These are phyloP conservation scores for Quercus rubra DNA, from an alignment of 306 rosid genomes.

Conservation along the genomic window DNA sequence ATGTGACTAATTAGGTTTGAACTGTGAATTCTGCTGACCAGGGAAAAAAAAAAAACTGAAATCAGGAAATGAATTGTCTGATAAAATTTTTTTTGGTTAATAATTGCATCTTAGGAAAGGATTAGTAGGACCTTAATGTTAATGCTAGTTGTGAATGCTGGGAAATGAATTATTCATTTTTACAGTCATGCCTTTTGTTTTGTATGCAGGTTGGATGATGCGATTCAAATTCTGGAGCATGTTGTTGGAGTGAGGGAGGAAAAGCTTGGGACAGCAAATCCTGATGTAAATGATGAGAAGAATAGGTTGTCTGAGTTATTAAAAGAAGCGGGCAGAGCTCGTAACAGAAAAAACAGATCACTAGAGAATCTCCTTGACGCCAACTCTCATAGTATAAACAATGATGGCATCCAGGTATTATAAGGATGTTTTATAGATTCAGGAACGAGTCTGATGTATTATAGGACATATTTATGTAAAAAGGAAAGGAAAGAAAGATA, in stretches of 20 bases:
- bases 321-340: constrained; percentile 84
- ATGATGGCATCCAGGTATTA: constrained; percentile 28
- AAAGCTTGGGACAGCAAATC: constrained; percentile 91
- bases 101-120: background rate
- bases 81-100: background rate
- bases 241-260: constrained; percentile 77
- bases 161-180: background rate
- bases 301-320: constrained; percentile 76
- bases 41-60: background rate
- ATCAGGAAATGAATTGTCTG: background rate
- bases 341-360: constrained; percentile 61
- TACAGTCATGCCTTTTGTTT: background rate
- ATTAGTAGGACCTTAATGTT: background rate
- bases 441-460: constrained; percentile 11
- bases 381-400: constrained; percentile 25
- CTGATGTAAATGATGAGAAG: constrained; percentile 89
- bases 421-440: constrained; percentile 11
- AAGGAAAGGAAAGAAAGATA: constrained; percentile 1
- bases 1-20: background rate
- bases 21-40: background rate
- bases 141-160: background rate
- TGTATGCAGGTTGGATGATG: constrained; percentile 75
- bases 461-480: constrained; percentile 22
- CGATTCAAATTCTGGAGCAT: constrained; percentile 73
- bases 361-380: constrained; percentile 75